Base-by-base conservation (phyloP, 164 flowering plant species). In the Magnolia kwangsiensis region DNA sequence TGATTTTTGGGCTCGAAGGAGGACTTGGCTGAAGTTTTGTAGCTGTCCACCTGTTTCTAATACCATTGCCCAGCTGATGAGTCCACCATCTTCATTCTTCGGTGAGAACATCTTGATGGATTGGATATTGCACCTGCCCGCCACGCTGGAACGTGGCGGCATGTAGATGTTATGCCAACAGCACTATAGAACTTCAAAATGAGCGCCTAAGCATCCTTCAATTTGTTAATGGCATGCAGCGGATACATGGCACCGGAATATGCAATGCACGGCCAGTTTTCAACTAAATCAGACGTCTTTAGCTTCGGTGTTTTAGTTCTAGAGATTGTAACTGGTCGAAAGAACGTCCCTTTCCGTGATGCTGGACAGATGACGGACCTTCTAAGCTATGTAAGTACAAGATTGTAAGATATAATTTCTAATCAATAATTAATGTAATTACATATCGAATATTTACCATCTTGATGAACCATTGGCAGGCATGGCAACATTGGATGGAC, bases 211-310 rank as follows among this genome's bases (percentile, higher is more conserved):
- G 20, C 11, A 19, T 65, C 7, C 9, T 65, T 65, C 21, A 19
- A 19, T 19, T 65, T 21, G 1, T 50, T 74, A 7, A 74, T 74
- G 14, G 74, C 84, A 74, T 74, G 14, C 76, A 86, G 86, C 75
- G 88, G 86, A 5, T 86, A 86, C 74, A 86, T 84, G 86, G 70
- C 87, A 19, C 89, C 88, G 0, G 87, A 86, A 58, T 84, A 84
- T 72, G 83, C 78, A 9, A 55, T 78, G 18, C 79, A 79, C 45
- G 89, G 91, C 11, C 63, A 10, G 1, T 85, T 81, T 24, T 88
- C 89, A 2, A 45, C 51, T 8, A 85, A 88, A 58, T 88, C 88
- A 0, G 89, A 88, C 71, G 89, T 86, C 1, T 86, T 80, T 24
- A 87, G 91, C 77, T 86, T 82, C 29, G 88, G 88, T 0, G 86